Conservation (phyloP, 495 filamentous ascomycete genomes). For the Penicillium taxi region DNA sequence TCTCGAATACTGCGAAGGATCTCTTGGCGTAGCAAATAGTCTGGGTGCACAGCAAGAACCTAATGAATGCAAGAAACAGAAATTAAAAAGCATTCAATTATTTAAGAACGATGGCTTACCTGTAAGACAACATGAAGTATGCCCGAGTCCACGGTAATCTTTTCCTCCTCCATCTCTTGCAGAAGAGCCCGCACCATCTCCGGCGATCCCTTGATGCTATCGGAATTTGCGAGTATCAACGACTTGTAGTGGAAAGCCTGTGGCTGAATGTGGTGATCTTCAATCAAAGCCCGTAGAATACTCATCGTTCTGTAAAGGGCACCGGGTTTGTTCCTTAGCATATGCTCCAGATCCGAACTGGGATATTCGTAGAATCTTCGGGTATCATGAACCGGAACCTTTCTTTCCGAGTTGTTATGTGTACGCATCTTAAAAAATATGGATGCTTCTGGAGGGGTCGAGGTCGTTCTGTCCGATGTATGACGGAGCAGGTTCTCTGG, state of each 20-base stretch:
- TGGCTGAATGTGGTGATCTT: constrained; percentile 53
- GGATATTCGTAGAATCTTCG: background rate
- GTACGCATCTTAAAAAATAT: no score
- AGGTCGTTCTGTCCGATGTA: no score
- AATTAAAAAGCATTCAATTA: constrained; percentile 1
- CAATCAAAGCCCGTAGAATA: constrained; percentile 43
- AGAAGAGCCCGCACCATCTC: constrained; percentile 51
- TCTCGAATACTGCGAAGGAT: constrained; percentile 57
- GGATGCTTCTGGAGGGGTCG: no score
- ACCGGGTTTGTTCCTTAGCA: constrained; percentile 18
- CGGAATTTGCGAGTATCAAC: constrained; percentile 62
- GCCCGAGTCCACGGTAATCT: constrained; percentile 51
- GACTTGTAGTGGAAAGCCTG: constrained; percentile 61
- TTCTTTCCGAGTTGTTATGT: no score
- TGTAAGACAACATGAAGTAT: constrained; percentile 67
- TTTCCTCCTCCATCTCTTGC: constrained; percentile 56
- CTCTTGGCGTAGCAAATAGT: constrained; percentile 65
- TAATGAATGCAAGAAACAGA: constrained; percentile 25
- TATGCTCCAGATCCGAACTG: constrained; percentile 16
- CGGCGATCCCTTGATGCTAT: constrained; percentile 55
- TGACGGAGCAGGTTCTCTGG: no score
- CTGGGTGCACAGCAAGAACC: constrained; percentile 75
- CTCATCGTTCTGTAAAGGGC: constrained; percentile 20
- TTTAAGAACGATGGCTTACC: constrained; percentile 30
- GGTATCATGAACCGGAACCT: no score